Evolutionary conservation across 805 yeast genomes (phyloP), one percentile per base, ranked within the genome.

Genomic region (Candida maesae): DNA sequence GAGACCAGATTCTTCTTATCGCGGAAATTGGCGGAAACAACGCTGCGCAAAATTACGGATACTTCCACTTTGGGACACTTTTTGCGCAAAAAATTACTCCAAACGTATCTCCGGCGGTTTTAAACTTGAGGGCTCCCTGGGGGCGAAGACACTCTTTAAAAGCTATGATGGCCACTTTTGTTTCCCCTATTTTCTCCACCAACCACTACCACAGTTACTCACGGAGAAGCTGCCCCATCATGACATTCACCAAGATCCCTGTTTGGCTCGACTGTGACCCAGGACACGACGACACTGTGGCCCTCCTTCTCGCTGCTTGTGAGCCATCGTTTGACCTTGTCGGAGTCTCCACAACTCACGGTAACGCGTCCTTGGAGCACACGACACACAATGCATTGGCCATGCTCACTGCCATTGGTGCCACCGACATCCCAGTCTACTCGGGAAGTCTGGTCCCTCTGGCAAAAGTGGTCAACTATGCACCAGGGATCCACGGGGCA

Each of bases 221-320:
- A 21, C 15, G n/a, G 12, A 26, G 15, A 10, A n/a, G n/a, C n/a
- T n/a, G n/a, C n/a, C n/a, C n/a, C 19, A 23, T 26, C 19, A 40
- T 40, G 44, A 40, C 47, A 6, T 23, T 27, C 17, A 28, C 47
- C 5, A 46, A 46, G 35, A 74, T 79, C 16, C 95, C 95, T 0
- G 54, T 88, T 5, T 88, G 95, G 95, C 61, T 88, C 11, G 96
- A 88, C 62, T 88, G 96, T 60, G 96, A 88, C 56, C 95, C 95
- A 0, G 95, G 96, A 2, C 93, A 84, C 54, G 96, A 88, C 56
- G 96, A 88, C 53, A 81, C 85, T 2, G 73, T 85, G 33, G 95
- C 93, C 4, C 68, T 88, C 7, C 63, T 84, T 9, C 49, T 88
- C 19, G 78, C 86, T 0, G 65, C 76, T 7, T 76, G 73, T 53